Percentiles rank a stretch among this genome's conserved stretches.
Conservation (phyloP, 2,329 filamentous ascomycete species). For the Penicillium sp. region DNA sequence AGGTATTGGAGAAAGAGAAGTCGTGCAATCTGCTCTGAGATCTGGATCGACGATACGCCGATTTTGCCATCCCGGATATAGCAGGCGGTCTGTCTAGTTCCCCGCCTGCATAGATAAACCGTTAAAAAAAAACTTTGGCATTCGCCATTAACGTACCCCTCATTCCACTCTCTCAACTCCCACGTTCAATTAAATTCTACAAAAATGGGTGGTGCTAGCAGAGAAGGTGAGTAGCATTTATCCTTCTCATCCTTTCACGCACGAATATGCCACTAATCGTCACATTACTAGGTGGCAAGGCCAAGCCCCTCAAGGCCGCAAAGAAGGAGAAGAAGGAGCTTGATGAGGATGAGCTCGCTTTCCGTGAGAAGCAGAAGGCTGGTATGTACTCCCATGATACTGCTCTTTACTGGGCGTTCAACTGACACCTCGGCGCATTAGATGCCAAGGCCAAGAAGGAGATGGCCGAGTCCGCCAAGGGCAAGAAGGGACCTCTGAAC, state of each 20-base stretch:
- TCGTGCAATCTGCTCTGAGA: neutral
- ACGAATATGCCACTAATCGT: neutral
- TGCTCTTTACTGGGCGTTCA: neutral
- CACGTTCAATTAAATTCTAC: neutral
- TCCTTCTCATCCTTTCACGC: neutral
- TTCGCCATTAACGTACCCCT: neutral
- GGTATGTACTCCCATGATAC: constrained; percentile 56
- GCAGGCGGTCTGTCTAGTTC: neutral
- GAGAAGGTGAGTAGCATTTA: constrained; percentile 56
- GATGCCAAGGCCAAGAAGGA: constrained; percentile 86
- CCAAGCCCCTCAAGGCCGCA: constrained; percentile 79
- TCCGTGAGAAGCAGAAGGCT: constrained; percentile 78
- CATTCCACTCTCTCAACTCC: neutral
- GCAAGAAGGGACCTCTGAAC: constrained; percentile 80
- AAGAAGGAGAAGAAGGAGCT: constrained; percentile 83
- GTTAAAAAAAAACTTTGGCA: neutral
- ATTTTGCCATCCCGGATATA: neutral
- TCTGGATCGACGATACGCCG: neutral
- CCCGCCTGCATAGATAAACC: constrained; percentile 3
- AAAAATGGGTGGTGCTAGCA: constrained; percentile 65
- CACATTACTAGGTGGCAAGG: constrained; percentile 67
- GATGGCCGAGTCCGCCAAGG: constrained; percentile 74
- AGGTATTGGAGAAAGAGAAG: constrained; percentile 11
- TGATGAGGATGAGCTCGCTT: constrained; percentile 84
- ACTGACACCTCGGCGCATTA: constrained; percentile 31